Conservation (phyloP, 2,329 filamentous ascomycete species). For the Sclerotinia borealis region DNA sequence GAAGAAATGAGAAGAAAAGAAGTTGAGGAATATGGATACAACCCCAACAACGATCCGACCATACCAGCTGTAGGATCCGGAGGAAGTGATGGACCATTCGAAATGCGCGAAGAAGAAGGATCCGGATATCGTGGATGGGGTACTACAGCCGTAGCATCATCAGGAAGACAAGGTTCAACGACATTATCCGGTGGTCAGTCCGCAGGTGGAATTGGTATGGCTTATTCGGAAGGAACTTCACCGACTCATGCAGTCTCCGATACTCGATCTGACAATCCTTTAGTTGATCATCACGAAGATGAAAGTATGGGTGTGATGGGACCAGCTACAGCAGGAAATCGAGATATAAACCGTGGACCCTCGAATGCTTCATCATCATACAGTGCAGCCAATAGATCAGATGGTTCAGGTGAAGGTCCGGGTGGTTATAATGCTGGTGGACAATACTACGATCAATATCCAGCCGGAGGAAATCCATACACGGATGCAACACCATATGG, state of each 20-base stretch:
- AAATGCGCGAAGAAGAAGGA: slow-evolving; percentile 72
- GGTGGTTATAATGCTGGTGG: slow-evolving; percentile 41
- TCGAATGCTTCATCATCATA: slow-evolving; percentile 97
- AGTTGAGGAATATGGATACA: slow-evolving; percentile 95
- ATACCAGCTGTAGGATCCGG: slow-evolving; percentile 49
- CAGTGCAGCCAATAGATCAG: slow-evolving; percentile 72
- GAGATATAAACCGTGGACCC: slow-evolving; percentile 78
- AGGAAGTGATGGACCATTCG: slow-evolving; percentile 50
- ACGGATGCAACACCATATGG: slow-evolving; percentile 37
- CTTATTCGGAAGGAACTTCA: slow-evolving; percentile 69
- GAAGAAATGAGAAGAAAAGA: slow-evolving; percentile 91
- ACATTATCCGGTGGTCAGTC: slow-evolving; percentile 71
- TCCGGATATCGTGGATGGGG: slow-evolving; percentile 94
- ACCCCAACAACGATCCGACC: slow-evolving; percentile 91
- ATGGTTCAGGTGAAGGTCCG: slow-evolving; percentile 51
- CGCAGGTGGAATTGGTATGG: slow-evolving; percentile 48
- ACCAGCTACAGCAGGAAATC: slow-evolving; percentile 60
- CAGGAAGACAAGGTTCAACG: slow-evolving; percentile 78
- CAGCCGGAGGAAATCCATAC: slow-evolving; percentile 55
- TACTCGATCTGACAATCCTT: slow-evolving; percentile 60
- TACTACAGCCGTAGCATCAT: slow-evolving; percentile 62
- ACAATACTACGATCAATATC: slow-evolving; percentile 48
- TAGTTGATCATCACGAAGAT: slow-evolving; percentile 52
- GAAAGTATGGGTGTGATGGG: slow-evolving; percentile 82
- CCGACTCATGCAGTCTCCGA: slow-evolving; percentile 62